Percentiles rank a stretch among this genome's conserved stretches.
These are phyloP conservation scores for Decorospora gaudefroyi DNA, from an alignment of 2,329 filamentous ascomycete species.

Conservation along the genomic window DNA sequence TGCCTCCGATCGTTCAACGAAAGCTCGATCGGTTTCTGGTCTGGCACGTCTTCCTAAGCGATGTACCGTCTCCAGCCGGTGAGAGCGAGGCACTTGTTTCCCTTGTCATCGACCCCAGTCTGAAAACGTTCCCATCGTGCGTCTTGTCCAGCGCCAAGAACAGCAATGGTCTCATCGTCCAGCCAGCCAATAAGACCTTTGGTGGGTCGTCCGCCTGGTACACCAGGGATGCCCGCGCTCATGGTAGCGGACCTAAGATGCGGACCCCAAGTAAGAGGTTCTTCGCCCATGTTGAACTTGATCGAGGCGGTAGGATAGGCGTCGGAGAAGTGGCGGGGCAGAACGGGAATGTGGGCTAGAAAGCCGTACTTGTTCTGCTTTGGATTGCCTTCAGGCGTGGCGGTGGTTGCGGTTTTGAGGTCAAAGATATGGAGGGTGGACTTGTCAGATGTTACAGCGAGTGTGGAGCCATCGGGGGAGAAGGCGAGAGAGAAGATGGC, in stretches of 20 bases:
- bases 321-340: conserved; percentile 87
- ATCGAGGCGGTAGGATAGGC: conserved; percentile 81
- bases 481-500: conserved; percentile 87
- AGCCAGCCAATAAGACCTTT: conserved; percentile 90
- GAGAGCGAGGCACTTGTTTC: conserved; percentile 39
- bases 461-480: conserved; percentile 75
- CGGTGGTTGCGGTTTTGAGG: conserved; percentile 56
- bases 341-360: conserved; percentile 77
- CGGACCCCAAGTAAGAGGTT: conserved; percentile 52
- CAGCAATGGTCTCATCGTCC: conserved; percentile 71
- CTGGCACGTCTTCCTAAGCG: neutral
- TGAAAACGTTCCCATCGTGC: conserved; percentile 85
- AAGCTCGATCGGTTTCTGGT: neutral
- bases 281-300: conserved; percentile 82
- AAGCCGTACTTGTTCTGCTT: conserved; percentile 74
- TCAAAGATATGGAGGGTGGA: conserved; percentile 95
- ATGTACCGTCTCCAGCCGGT: conserved; percentile 14
- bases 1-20: neutral
- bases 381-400: conserved; percentile 18
- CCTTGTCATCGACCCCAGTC: conserved; percentile 59
- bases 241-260: conserved; percentile 43
- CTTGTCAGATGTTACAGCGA: conserved; percentile 96
- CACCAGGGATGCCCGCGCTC: conserved; percentile 56
- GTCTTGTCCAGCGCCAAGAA: conserved; percentile 78
- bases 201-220: conserved; percentile 63